phyloP scores from a whole-genome alignment of 2,329 filamentous ascomycete species.

The Oidium heveae region DNA sequence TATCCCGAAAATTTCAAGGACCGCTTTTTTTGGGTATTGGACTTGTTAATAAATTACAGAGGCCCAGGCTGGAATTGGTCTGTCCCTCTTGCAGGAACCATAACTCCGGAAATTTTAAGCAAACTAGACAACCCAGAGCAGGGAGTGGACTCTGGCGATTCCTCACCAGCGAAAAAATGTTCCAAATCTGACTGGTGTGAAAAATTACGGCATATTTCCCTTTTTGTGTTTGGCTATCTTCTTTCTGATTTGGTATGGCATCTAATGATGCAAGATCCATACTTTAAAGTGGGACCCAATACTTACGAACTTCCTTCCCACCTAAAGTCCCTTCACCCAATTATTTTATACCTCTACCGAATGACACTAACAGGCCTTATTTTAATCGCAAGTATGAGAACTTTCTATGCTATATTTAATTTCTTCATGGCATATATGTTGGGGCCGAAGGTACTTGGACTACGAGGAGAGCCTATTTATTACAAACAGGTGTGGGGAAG shows the following conservation, averaged over 20 bases:
- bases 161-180: too few relatives aligned
- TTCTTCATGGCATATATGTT: slow-evolving; percentile 25
- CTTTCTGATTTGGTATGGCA: slow-evolving; percentile 49
- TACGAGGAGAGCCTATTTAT: slow-evolving; percentile 32
- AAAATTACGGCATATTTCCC: slow-evolving; percentile 31
- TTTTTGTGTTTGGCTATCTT: too few relatives aligned
- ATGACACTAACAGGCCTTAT: too few relatives aligned
- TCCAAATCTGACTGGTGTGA: slow-evolving; percentile 18
- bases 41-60: slow-evolving; percentile 27
- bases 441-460: slow-evolving; percentile 23
- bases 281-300: slow-evolving; percentile 35
- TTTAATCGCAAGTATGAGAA: slow-evolving; percentile 29
- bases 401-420: too few relatives aligned
- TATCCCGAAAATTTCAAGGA: slow-evolving; percentile 26
- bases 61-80: slow-evolving; percentile 33
- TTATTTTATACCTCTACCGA: slow-evolving; percentile 28
- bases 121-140: slow-evolving; percentile 16
- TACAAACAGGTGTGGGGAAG: slow-evolving; percentile 32
- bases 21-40: slow-evolving; percentile 28
- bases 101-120: slow-evolving; percentile 19
- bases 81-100: slow-evolving; percentile 22
- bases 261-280: slow-evolving; percentile 49
- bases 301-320: slow-evolving; percentile 19
- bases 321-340: slow-evolving; percentile 18
- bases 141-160: too few relatives aligned